phyloP scores from a whole-genome alignment of 805 yeast genomes.

The Metschnikowia cerradonensis region DNA sequence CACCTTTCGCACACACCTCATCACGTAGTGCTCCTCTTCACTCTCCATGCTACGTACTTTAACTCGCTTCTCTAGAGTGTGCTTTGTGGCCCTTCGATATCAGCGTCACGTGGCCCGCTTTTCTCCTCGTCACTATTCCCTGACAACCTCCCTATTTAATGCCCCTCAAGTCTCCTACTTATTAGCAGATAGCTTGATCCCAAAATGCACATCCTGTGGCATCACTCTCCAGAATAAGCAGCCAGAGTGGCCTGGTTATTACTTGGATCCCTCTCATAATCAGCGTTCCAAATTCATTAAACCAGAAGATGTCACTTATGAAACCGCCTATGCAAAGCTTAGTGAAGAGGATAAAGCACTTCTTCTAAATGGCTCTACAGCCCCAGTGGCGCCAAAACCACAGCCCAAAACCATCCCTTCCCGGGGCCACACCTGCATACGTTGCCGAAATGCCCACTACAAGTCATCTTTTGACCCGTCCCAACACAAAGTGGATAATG shows the following conservation, averaged over 20 bases:
- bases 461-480: slow-evolving; percentile 33
- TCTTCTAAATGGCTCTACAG: slow-evolving; percentile 20
- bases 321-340: slow-evolving; percentile 17
- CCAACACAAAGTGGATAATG: slow-evolving; percentile 27
- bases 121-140: background rate
- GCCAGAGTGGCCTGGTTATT: slow-evolving; percentile 42
- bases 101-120: background rate
- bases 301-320: slow-evolving; percentile 22
- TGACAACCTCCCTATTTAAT: background rate
- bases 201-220: slow-evolving; percentile 57
- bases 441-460: slow-evolving; percentile 53
- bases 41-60: background rate
- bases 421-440: slow-evolving; percentile 38
- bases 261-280: slow-evolving; percentile 14
- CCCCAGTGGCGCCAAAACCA: background rate
- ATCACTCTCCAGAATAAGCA: slow-evolving; percentile 43
- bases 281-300: background rate
- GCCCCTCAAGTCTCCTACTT: slow-evolving; percentile 11
- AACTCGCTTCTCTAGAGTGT: background rate
- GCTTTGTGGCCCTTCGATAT: background rate
- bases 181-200: slow-evolving; percentile 13
- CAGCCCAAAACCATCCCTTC: background rate
- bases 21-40: background rate
- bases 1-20: background rate
- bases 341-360: slow-evolving; percentile 25